Percentiles rank a stretch among this genome's conserved stretches.
phyloP scores from a whole-genome alignment of 2,329 filamentous ascomycete genomes.

The Cadophora malorum region DNA sequence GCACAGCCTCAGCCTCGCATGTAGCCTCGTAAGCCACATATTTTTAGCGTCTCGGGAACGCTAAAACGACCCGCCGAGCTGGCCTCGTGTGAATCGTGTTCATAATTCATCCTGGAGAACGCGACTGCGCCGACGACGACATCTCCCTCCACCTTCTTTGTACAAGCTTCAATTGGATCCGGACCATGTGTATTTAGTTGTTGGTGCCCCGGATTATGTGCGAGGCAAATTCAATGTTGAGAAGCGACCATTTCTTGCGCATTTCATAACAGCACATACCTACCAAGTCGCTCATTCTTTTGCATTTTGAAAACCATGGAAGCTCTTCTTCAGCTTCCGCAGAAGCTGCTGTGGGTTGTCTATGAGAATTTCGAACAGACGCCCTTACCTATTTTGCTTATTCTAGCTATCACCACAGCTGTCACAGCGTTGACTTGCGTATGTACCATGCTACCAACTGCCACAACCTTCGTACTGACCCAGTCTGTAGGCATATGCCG shows the following conservation, averaged over 20 bases:
- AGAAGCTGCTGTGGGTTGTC: conserved; percentile 22
- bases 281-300: not conserved
- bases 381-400: conserved; percentile 26
- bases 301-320: conserved; percentile 26
- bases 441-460: not conserved
- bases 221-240: conserved; percentile 26
- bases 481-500: conserved; percentile 63
- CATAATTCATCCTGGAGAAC: conserved; percentile 22
- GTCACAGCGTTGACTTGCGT: conserved; percentile 27
- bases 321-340: conserved; percentile 29
- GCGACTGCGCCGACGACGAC: conserved; percentile 20
- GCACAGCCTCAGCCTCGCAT: conserved; percentile 30
- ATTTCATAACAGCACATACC: conserved; percentile 10
- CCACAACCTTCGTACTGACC: conserved; percentile 7
- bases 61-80: conserved; percentile 12
- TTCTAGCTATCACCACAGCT: conserved; percentile 26
- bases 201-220: conserved; percentile 11
- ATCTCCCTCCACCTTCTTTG: conserved; percentile 21
- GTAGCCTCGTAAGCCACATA: conserved; percentile 26
- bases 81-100: conserved; percentile 37
- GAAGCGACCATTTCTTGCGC: conserved; percentile 17
- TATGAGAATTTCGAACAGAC: conserved; percentile 24
- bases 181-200: conserved; percentile 29
- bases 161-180: conserved; percentile 21
- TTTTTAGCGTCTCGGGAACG: conserved; percentile 13